Conservation (phyloP, 2,329 filamentous ascomycete genomes). For the Herpotrichia juniperi region DNA sequence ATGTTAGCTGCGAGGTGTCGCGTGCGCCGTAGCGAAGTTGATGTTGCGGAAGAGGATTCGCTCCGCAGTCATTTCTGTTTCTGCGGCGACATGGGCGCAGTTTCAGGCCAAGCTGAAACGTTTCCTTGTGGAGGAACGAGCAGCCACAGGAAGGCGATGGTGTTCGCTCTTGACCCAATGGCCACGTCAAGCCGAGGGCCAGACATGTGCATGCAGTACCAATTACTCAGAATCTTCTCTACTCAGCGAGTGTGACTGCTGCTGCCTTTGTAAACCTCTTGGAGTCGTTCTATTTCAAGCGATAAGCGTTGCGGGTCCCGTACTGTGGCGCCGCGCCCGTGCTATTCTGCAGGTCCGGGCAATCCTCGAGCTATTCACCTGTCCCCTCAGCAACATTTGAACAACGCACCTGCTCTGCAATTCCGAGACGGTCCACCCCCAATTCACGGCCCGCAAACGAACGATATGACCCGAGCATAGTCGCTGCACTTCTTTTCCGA, state of each 20-base stretch:
- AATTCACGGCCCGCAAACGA: not conserved
- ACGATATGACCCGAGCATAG: not conserved
- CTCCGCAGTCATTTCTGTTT: not conserved
- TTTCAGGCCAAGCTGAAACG: conserved; percentile 24
- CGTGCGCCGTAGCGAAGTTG: not conserved
- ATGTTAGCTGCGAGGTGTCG: not conserved
- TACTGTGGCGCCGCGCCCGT: conserved; percentile 6
- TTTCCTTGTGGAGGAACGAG: conserved; percentile 7
- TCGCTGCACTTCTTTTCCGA: not conserved
- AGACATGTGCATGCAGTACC: not conserved
- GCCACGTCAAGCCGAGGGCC: not conserved
- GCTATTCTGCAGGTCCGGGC: conserved; percentile 2
- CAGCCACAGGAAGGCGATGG: conserved; percentile 13
- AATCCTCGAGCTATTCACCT: conserved; percentile 12
- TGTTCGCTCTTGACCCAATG: not conserved
- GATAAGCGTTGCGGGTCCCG: conserved; percentile 3
- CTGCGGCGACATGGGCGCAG: conserved; percentile 11
- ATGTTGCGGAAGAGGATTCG: not conserved
- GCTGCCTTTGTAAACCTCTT: not conserved
- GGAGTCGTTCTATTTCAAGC: not conserved
- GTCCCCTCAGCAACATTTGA: conserved; percentile 11
- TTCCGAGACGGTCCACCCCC: conserved; percentile 1
- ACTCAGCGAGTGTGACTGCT: not conserved
- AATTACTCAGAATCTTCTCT: not conserved
- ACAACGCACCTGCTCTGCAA: too few species aligned